These are phyloP conservation scores for Mortierella hygrophila DNA, from an alignment of 192 early-diverging fungal genomes.

Conservation along the genomic window DNA sequence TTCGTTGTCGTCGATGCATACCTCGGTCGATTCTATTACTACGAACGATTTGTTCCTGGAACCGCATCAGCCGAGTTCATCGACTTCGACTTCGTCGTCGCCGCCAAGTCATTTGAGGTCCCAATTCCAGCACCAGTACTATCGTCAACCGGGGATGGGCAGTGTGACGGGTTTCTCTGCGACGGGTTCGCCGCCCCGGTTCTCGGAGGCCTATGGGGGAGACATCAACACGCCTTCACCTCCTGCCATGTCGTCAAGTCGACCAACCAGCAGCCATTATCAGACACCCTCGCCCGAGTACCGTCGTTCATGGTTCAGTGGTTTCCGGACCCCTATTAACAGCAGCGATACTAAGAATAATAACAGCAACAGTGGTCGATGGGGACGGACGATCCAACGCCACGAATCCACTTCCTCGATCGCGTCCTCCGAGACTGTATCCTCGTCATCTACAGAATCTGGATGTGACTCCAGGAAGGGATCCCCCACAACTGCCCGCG, in stretches of 20 bases:
- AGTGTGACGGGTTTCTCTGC: not conserved
- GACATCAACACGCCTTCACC: not conserved
- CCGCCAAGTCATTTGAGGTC: constrained; percentile 6
- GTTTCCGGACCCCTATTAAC: not conserved
- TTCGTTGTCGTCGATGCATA: constrained; percentile 23
- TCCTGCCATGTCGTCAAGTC: not conserved
- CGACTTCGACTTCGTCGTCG: not conserved
- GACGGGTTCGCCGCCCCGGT: constrained; percentile 1
- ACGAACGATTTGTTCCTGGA: constrained; percentile 19
- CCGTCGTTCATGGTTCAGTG: constrained; percentile 16
- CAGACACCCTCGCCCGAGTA: constrained; percentile 19
- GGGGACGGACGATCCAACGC: constrained; percentile 12
- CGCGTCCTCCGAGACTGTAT: constrained; percentile 31
- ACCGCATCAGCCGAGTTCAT: constrained; percentile 18
- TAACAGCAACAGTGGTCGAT: not conserved
- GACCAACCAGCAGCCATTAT: not conserved
- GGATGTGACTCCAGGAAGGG: not conserved
- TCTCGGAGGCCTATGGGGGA: constrained; percentile 12
- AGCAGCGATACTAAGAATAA: not conserved
- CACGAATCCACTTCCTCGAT: constrained; percentile 24
- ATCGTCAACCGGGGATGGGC: not conserved
- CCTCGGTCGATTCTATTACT: constrained; percentile 12
- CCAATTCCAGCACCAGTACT: constrained; percentile 38
- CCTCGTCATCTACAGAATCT: constrained; percentile 22
- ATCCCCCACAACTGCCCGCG: not conserved